Conservation (phyloP, 352 stramenopile genomes). For the Pythium biforme region DNA sequence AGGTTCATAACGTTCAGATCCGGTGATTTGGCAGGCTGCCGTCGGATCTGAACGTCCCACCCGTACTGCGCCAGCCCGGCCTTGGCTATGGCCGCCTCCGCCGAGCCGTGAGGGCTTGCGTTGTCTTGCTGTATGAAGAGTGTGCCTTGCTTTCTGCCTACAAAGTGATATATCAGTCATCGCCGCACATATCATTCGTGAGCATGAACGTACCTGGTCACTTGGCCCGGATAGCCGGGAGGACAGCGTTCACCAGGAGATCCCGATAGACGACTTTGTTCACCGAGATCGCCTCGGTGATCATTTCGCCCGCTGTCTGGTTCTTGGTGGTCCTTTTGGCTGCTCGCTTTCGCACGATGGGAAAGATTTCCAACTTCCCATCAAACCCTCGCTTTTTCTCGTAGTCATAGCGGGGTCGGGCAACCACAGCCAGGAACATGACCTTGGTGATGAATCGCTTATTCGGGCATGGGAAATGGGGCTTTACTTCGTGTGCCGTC, state of each 20-base stretch:
- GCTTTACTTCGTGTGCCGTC: background rate
- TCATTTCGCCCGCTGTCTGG: background rate
- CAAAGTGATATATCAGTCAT: background rate
- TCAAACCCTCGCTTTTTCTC: constrained; percentile 5
- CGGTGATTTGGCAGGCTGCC: constrained; percentile 22
- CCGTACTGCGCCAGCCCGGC: background rate
- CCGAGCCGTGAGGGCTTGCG: constrained; percentile 1
- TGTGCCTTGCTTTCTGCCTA: background rate
- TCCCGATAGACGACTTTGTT: constrained; percentile 6
- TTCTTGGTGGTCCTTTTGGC: constrained; percentile 14
- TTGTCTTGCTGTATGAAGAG: constrained; percentile 11
- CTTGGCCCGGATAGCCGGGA: background rate
- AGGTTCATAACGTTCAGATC: constrained; percentile 30
- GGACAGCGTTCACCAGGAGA: background rate
- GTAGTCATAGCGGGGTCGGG: constrained; percentile 14
- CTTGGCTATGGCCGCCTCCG: background rate
- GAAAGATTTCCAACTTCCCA: constrained; percentile 17
- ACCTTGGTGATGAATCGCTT: constrained; percentile 34
- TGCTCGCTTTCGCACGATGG: background rate
- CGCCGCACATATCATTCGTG: too few relatives aligned
- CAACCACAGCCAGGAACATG: constrained; percentile 27
- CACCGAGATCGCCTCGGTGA: background rate
- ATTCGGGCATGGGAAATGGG: constrained; percentile 4
- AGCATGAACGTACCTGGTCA: background rate
- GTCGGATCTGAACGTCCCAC: constrained; percentile 5